Base-by-base conservation (phyloP, 768 basidiomycete genomes). In the Cystofilobasidium ferigula region DNA sequence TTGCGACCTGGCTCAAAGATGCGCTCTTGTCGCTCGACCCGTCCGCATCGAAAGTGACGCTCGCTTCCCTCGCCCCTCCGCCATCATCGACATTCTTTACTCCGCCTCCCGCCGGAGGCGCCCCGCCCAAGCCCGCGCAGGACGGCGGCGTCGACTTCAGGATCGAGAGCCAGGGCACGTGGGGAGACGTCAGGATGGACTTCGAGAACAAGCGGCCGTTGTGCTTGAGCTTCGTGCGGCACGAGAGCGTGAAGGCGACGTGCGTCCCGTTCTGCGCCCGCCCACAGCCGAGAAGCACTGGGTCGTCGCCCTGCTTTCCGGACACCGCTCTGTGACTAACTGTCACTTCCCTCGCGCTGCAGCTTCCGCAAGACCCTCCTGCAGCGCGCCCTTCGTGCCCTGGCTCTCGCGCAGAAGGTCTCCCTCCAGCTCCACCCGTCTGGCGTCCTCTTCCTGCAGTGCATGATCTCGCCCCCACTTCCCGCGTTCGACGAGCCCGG, bases 121-220 rank as follows among this genome's bases (percentile, higher is more conserved):
- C 36, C 69, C 75, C n/a, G 80, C 22, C 70, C 77, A 24, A 70
- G 76, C n/a, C 67, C 63, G 35, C 48, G 22, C 62, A 63, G 51
- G 68, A 70, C 18, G 62, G 82, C 80, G 72, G 85, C 85, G 74
- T 74, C 0, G 83, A 87, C 73, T 82, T 97, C 43, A 82, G 88
- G 26, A 86, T 97, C 57, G 84, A 85, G 64, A 89, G 87, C 0
- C 81, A 80, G 8, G 90, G 92, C 6, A 82, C 85, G 35, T 88
- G 88, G 74, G 93, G 91, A 6, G 87, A 82, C 69, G 88, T 88
- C 0, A 88, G 94, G 80, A 90, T 88, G 54, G 93, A 99, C 76
- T 98, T 93, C 69, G 91, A 91, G 3, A 91, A 89, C 71, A 91
- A 94, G 72, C 81, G 82, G 57, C 91, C 95, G 58, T 88, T 98